Percentiles rank a stretch among this genome's conserved stretches.
Evolutionary conservation across 2,329 filamentous ascomycete species (phyloP).

Genomic region (Berkeleyomyces basicola): DNA sequence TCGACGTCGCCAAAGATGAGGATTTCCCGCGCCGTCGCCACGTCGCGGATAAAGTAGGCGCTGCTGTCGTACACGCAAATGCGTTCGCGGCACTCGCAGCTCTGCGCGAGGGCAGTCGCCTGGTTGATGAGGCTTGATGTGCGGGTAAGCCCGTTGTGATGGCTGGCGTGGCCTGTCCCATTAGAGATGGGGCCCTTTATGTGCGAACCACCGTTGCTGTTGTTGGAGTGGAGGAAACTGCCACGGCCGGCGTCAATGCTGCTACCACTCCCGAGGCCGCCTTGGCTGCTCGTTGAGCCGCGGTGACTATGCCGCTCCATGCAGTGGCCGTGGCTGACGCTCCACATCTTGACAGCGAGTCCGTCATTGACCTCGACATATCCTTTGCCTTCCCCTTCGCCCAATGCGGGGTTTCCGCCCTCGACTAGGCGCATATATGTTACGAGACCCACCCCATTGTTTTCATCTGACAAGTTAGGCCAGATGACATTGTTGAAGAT

Average conservation of each 20-base stretch:
- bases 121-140: slow-evolving; percentile 11
- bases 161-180: slow-evolving; percentile 9
- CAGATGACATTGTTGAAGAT: slow-evolving; percentile 98
- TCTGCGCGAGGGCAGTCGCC: slow-evolving; percentile 14
- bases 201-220: slow-evolving; percentile 3
- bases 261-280: slow-evolving; percentile 30
- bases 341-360: slow-evolving; percentile 73
- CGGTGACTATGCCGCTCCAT: slow-evolving; percentile 56
- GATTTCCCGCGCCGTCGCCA: slow-evolving; percentile 54
- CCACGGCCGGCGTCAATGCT: slow-evolving; percentile 30
- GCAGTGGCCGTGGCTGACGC: slow-evolving; percentile 79
- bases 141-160: not conserved
- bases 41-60: slow-evolving; percentile 80
- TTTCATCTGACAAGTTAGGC: slow-evolving; percentile 94
- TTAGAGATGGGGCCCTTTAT: slow-evolving; percentile 8
- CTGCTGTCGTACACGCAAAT: slow-evolving; percentile 71
- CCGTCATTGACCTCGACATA: slow-evolving; percentile 83
- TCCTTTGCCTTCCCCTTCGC: slow-evolving; percentile 61
- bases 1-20: slow-evolving; percentile 94
- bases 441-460: slow-evolving; percentile 80
- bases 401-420: slow-evolving; percentile 70
- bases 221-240: slow-evolving; percentile 15
- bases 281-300: slow-evolving; percentile 34
- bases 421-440: slow-evolving; percentile 81
- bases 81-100: slow-evolving; percentile 26